Conservation (phyloP, 179 eudicot species). For the Patellifolia procumbens region DNA sequence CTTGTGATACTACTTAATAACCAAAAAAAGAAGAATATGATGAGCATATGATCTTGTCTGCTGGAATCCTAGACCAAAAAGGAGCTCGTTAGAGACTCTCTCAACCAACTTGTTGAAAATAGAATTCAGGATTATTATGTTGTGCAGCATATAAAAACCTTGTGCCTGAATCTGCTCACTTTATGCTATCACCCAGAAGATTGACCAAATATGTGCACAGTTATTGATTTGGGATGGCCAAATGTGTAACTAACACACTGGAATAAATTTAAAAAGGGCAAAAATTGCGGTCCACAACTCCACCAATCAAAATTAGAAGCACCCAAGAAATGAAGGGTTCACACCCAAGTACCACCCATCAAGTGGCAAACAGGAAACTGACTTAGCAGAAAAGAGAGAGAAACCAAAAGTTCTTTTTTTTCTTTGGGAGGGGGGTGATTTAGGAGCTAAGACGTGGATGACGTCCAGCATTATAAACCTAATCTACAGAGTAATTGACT, state of each 20-base stretch:
- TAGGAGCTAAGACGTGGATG: neutral
- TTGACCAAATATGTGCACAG: neutral
- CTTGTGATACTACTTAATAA: neutral
- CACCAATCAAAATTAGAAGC: too few relatives aligned
- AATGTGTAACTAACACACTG: neutral
- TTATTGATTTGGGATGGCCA: neutral
- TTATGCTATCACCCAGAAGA: neutral
- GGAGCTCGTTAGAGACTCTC: neutral
- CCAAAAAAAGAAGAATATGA: neutral
- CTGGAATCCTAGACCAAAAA: neutral
- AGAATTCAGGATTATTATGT: neutral
- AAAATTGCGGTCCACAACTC: neutral
- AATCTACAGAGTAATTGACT: neutral
- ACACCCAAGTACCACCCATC: too few relatives aligned
- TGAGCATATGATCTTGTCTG: neutral
- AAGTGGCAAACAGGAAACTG: neutral
- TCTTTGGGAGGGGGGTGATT: neutral
- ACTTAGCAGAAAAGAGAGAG: neutral
- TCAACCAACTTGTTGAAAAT: neutral
- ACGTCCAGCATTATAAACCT: neutral
- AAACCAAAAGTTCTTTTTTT: neutral
- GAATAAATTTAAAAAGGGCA: neutral
- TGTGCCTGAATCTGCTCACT: neutral
- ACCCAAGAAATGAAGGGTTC: too few relatives aligned
- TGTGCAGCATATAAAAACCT: neutral